Conservation (phyloP, 495 filamentous ascomycete species). For the Hypoxylon lienhwacheense region DNA sequence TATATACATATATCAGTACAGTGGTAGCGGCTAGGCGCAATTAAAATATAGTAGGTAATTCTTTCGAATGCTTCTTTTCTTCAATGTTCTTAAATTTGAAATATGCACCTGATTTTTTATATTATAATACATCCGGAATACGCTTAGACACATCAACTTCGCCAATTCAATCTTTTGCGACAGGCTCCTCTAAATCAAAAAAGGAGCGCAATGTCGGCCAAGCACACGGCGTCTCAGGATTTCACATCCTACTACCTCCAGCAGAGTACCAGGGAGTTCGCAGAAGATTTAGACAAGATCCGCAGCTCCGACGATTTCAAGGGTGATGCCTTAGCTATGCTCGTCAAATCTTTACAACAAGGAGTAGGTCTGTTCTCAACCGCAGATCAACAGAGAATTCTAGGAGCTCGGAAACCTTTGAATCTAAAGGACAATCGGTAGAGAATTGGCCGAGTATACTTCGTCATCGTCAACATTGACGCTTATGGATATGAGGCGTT, state of each 20-base stretch:
- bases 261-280: slow-evolving; percentile 65
- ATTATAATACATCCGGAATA: too few species aligned
- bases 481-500: too few species aligned
- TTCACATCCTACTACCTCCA: slow-evolving; percentile 69
- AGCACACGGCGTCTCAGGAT: slow-evolving; percentile 37
- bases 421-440: slow-evolving; percentile 6
- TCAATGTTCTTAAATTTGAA: too few species aligned
- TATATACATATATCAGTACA: too few species aligned
- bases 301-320: slow-evolving; percentile 69
- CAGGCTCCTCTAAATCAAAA: not conserved
- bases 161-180: too few species aligned
- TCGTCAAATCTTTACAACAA: slow-evolving; percentile 67
- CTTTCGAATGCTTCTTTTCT: too few species aligned
- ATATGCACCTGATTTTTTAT: too few species aligned
- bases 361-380: slow-evolving; percentile 54
- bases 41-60: too few species aligned
- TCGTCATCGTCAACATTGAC: too few species aligned
- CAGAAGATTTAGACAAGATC: slow-evolving; percentile 69
- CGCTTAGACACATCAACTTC: too few species aligned
- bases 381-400: slow-evolving; percentile 47
- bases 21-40: too few species aligned
- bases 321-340: slow-evolving; percentile 59
- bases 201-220: slow-evolving; percentile 24
- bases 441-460: too few species aligned
- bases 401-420: slow-evolving; percentile 21